phyloP scores from a whole-genome alignment of 352 stramenopile genomes.

The Globisporangium iwayamae region DNA sequence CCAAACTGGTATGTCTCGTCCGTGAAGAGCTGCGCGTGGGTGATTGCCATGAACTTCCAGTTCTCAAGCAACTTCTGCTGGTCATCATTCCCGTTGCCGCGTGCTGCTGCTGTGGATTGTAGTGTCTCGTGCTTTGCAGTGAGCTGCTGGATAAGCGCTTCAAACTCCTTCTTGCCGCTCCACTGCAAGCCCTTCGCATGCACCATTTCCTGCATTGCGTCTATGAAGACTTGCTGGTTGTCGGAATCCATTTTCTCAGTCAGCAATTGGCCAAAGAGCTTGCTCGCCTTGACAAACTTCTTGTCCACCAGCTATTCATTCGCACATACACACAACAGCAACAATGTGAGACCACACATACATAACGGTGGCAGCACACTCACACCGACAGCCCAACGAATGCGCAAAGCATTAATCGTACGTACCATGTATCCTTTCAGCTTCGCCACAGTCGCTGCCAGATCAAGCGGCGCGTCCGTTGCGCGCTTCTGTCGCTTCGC shows the following conservation, averaged over 20 bases:
- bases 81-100: conserved; percentile 1
- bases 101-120: conserved; percentile 8
- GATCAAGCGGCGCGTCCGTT: conserved; percentile 31
- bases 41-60: conserved; percentile 60
- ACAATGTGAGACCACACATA: background rate
- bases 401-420: background rate
- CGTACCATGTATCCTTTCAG: conserved; percentile 68
- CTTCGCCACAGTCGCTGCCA: conserved; percentile 42
- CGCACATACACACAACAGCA: background rate
- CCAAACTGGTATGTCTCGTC: conserved; percentile 82
- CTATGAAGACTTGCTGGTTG: conserved; percentile 42
- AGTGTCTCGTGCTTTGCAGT: conserved; percentile 33
- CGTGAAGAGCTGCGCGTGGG: conserved; percentile 66
- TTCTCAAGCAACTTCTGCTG: conserved; percentile 21
- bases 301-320: conserved; percentile 52
- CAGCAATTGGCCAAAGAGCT: conserved; percentile 51
- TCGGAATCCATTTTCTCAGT: conserved; percentile 33
- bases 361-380: background rate
- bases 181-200: conserved; percentile 30
- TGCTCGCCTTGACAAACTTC: conserved; percentile 70
- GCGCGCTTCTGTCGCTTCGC: conserved; percentile 28
- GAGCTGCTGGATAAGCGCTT: conserved; percentile 38
- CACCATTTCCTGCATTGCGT: conserved; percentile 43
- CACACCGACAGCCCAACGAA: too few species aligned
- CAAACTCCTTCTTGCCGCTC: conserved; percentile 57